Conservation (phyloP, 2,329 filamentous ascomycete species). For the Lachnellula suecica region DNA sequence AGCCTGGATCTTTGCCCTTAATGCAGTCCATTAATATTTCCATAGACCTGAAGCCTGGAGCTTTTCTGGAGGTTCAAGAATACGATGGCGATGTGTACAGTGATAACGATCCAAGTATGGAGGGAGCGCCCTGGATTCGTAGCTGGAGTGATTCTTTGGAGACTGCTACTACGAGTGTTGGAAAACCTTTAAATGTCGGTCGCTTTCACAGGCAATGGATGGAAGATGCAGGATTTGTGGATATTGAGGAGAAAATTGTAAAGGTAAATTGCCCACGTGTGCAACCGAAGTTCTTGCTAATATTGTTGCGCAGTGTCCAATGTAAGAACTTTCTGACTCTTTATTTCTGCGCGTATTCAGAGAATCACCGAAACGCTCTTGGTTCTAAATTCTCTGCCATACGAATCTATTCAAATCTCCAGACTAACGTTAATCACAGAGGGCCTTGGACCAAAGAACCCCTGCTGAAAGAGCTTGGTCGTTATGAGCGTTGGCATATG, state of each 20-base stretch:
- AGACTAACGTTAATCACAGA: slow-evolving; percentile 30
- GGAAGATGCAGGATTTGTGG: slow-evolving; percentile 39
- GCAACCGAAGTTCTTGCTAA: not conserved
- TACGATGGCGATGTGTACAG: slow-evolving; percentile 30
- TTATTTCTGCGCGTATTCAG: no score
- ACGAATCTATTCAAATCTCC: no score
- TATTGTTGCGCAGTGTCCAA: not conserved
- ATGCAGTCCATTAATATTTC: no score
- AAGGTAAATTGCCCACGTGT: slow-evolving; percentile 6
- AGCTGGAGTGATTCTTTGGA: slow-evolving; percentile 15
- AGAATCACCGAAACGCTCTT: no score
- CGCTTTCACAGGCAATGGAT: slow-evolving; percentile 21
- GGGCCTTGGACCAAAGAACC: slow-evolving; percentile 39
- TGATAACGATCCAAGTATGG: slow-evolving; percentile 45
- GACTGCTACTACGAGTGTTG: slow-evolving; percentile 10
- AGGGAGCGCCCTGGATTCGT: slow-evolving; percentile 1
- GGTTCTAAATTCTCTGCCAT: no score
- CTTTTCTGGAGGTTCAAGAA: slow-evolving; percentile 35
- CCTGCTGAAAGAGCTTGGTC: slow-evolving; percentile 38
- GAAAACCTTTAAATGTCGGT: slow-evolving; percentile 16
- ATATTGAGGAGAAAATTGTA: slow-evolving; percentile 30
- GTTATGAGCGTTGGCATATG: slow-evolving; percentile 14
- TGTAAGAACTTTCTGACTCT: not conserved
- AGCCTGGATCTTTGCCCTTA: no score
- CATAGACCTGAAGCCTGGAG: slow-evolving; percentile 37